A percentile compares a stretch with the other conserved stretches of the same genome.
These are phyloP conservation scores for Tuctoria greenei DNA, from an alignment of 176 grass and related monocot genomes.

Conservation along the genomic window DNA sequence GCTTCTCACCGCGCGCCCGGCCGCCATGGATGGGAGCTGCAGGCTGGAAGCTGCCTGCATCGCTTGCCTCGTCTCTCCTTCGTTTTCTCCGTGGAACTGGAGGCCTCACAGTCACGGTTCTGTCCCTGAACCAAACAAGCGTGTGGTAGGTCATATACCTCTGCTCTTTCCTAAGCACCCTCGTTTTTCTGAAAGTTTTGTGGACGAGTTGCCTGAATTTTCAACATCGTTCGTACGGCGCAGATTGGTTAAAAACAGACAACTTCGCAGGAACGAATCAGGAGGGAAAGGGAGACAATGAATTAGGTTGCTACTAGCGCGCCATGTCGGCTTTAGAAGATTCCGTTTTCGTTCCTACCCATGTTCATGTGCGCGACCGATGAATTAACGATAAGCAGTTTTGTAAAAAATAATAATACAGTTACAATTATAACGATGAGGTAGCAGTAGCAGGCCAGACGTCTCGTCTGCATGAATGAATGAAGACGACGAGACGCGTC, in stretches of 20 bases:
- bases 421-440: neutral
- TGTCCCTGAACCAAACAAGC: slow-evolving; percentile 5
- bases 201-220: slow-evolving; percentile 1
- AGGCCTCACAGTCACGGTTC: neutral
- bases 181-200: neutral
- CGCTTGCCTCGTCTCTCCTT: neutral
- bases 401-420: neutral
- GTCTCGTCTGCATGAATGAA: neutral
- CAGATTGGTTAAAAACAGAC: neutral
- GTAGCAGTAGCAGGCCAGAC: slow-evolving; percentile 2
- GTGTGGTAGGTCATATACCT: neutral
- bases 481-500: neutral
- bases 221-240: neutral
- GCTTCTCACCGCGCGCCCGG: neutral
- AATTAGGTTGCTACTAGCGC: neutral
- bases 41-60: neutral
- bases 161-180: neutral
- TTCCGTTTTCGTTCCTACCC: neutral
- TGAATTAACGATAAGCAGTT: neutral
- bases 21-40: neutral
- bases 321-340: neutral
- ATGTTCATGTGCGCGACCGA: slow-evolving; percentile 6
- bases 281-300: neutral
- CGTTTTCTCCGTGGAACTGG: neutral
- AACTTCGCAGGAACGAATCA: neutral